Evolutionary conservation across 2,329 filamentous ascomycete genomes (phyloP).

Genomic region (Cadophora gregata): DNA sequence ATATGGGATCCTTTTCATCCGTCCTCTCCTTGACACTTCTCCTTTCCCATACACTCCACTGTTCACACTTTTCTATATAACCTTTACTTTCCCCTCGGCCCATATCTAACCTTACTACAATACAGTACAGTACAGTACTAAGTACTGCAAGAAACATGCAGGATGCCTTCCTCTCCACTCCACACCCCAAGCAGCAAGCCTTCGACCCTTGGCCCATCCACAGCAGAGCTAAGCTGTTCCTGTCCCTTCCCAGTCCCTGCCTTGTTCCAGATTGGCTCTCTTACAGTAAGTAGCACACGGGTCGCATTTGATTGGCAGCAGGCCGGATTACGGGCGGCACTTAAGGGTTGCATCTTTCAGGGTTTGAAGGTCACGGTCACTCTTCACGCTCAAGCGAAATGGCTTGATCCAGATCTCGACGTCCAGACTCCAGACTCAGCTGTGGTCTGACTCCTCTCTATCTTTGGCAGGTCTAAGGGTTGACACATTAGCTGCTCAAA

Average conservation of each 20-base stretch:
- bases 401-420: neutral
- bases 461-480: conserved; percentile 1
- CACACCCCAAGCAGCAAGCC: neutral
- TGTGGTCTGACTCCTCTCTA: neutral
- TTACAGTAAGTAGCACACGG: neutral
- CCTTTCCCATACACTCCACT: neutral
- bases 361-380: conserved; percentile 1
- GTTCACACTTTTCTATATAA: neutral
- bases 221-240: neutral
- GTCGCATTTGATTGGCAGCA: conserved; percentile 1
- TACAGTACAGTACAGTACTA: too few relatives aligned
- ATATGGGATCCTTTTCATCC: conserved; percentile 9
- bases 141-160: neutral
- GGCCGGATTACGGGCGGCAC: conserved; percentile 3
- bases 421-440: neutral
- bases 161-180: neutral
- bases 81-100: neutral
- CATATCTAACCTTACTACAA: too few relatives aligned
- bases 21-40: neutral
- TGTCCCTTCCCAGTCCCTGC: conserved; percentile 7
- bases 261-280: conserved; percentile 7
- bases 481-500: neutral
- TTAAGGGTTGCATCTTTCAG: neutral
- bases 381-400: neutral
- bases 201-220: neutral